These are phyloP conservation scores for Blastomyces parvus DNA, from an alignment of 2,329 filamentous ascomycete genomes.

Conservation along the genomic window DNA sequence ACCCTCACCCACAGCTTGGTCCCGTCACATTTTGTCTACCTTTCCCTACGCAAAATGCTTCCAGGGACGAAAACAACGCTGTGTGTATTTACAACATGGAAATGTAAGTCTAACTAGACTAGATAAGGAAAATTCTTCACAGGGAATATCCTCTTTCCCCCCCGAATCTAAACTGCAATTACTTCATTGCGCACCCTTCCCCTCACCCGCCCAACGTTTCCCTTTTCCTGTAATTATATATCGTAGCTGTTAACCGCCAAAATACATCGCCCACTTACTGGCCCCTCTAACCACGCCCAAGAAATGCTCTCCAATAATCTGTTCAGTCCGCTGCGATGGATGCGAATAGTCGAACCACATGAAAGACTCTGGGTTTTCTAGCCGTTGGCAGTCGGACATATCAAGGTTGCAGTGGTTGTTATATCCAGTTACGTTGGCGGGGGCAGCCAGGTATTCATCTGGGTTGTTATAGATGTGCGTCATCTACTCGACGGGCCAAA, in stretches of 20 bases:
- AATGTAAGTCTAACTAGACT: too few species aligned
- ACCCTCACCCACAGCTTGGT: too few species aligned
- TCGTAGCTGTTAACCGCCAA: not conserved
- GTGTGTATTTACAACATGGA: too few species aligned
- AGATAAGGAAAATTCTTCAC: too few species aligned
- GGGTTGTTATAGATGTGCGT: conserved; percentile 57
- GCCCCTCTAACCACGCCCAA: conserved; percentile 44
- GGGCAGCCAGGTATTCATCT: conserved; percentile 49
- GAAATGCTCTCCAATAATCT: conserved; percentile 49
- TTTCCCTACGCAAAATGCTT: too few species aligned
- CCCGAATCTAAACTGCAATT: not conserved
- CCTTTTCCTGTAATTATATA: too few species aligned
- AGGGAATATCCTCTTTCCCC: too few species aligned
- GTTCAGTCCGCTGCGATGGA: conserved; percentile 55
- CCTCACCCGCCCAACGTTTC: too few species aligned
- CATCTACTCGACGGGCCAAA: conserved; percentile 41
- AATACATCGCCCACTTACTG: conserved; percentile 24
- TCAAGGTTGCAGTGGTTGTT: conserved; percentile 45
- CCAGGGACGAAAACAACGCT: too few species aligned
- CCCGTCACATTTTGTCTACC: too few species aligned
- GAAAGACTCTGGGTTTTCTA: conserved; percentile 48
- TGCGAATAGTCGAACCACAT: conserved; percentile 69
- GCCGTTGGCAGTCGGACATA: conserved; percentile 34
- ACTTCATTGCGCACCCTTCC: too few species aligned
- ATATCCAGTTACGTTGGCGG: conserved; percentile 52